These are phyloP conservation scores for Cystofilobasidium capitatum DNA, from an alignment of 768 basidiomycete species.

Conservation along the genomic window DNA sequence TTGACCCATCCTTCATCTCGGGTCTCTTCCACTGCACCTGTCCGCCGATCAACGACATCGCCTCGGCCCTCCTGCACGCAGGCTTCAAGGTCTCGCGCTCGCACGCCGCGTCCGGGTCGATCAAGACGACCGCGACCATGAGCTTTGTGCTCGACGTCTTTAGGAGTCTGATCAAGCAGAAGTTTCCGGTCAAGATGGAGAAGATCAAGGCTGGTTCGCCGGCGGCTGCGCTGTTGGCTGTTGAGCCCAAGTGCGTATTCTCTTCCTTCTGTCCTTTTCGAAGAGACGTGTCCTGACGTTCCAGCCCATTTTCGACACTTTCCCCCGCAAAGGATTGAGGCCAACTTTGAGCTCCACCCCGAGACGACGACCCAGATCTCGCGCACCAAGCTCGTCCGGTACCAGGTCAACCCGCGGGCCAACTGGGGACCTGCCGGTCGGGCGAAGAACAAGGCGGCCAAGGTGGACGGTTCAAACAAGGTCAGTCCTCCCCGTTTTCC, in stretches of 20 bases:
- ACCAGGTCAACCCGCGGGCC: conserved; percentile 67
- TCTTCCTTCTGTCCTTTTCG: not conserved
- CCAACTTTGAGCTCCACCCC: conserved; percentile 71
- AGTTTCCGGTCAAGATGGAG: conserved; percentile 69
- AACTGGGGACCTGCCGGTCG: conserved; percentile 77
- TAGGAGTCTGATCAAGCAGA: conserved; percentile 66
- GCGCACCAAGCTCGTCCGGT: conserved; percentile 69
- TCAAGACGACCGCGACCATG: conserved; percentile 71
- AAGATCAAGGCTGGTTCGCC: conserved; percentile 71
- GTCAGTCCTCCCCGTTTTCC: not conserved
- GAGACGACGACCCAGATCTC: conserved; percentile 52
- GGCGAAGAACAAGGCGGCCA: conserved; percentile 32
- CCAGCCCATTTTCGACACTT: not conserved
- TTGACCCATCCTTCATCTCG: conserved; percentile 69
- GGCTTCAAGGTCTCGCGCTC: conserved; percentile 80
- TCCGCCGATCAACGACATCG: conserved; percentile 63
- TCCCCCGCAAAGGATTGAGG: conserved; percentile 33
- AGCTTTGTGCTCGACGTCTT: conserved; percentile 68
- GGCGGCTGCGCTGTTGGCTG: conserved; percentile 46
- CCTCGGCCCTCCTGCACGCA: conserved; percentile 82
- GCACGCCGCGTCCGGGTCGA: conserved; percentile 75
- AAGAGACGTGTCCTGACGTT: not conserved
- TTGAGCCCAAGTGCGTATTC: conserved; percentile 14
- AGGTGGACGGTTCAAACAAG: conserved; percentile 1
- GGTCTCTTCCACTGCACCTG: conserved; percentile 71